These are phyloP conservation scores for Meira miltonrushii DNA, from an alignment of 1,284 basidiomycete species.

Conservation along the genomic window DNA sequence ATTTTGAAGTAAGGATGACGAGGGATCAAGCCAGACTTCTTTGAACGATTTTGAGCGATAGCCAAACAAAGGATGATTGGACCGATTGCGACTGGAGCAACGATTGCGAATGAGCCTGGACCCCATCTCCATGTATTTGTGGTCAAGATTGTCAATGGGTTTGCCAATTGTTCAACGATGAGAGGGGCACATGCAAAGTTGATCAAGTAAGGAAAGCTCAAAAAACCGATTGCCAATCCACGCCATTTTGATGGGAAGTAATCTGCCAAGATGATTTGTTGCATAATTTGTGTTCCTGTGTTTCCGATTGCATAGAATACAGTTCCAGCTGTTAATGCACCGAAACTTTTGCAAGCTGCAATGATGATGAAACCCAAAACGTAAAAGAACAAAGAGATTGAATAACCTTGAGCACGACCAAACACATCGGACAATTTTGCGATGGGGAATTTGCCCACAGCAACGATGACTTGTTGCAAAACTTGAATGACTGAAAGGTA, in stretches of 20 bases:
- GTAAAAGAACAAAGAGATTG: constrained; percentile 41
- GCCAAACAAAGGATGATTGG: constrained; percentile 40
- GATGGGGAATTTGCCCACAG: constrained; percentile 48
- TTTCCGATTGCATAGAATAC: constrained; percentile 49
- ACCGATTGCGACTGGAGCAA: constrained; percentile 39
- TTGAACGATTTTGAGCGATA: constrained; percentile 38
- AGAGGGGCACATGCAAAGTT: constrained; percentile 40
- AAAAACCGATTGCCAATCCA: constrained; percentile 40
- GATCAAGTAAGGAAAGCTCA: constrained; percentile 44
- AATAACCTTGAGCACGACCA: constrained; percentile 42
- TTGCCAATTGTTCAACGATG: constrained; percentile 9
- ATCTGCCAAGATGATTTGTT: constrained; percentile 50
- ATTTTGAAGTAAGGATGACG: constrained; percentile 36
- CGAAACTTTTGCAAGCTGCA: constrained; percentile 31
- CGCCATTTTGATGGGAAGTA: constrained; percentile 44
- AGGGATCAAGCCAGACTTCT: constrained; percentile 30
- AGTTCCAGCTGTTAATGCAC: constrained; percentile 31
- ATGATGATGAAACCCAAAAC: constrained; percentile 45
- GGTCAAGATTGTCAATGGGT: neutral
- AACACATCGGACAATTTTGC: constrained; percentile 51
- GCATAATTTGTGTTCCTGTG: constrained; percentile 48
- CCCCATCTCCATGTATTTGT: constrained; percentile 45
- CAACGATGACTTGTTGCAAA: constrained; percentile 46
- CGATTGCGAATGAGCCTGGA: constrained; percentile 41
- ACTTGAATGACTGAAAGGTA: constrained; percentile 30